Evolutionary conservation across 2,329 filamentous ascomycete genomes (phyloP).

Genomic region (Colletotrichum falcatum): DNA sequence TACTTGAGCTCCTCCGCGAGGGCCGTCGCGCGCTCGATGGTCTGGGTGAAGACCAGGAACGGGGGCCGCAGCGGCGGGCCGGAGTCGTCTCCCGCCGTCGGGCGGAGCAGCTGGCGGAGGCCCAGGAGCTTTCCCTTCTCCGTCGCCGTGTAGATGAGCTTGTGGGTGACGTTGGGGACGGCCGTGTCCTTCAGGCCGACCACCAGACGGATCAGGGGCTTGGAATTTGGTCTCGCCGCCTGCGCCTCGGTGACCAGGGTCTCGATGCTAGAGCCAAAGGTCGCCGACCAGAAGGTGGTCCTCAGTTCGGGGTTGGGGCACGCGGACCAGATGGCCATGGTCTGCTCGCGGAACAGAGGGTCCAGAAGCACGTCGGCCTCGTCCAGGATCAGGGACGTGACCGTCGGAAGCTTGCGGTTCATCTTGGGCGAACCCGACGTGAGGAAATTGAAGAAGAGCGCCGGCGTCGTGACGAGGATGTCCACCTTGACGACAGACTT

Average conservation of each 20-base stretch:
- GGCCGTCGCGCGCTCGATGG: conserved; percentile 88
- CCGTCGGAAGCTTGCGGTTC: conserved; percentile 69
- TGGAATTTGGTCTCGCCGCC: conserved; percentile 55
- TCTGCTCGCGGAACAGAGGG: conserved; percentile 90
- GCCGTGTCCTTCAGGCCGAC: conserved; percentile 98
- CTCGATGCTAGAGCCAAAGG: conserved; percentile 95
- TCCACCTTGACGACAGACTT: conserved; percentile 76
- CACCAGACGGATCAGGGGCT: conserved; percentile 81
- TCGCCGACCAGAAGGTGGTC: conserved; percentile 93
- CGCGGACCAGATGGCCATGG: conserved; percentile 83
- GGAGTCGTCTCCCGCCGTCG: conserved; percentile 67
- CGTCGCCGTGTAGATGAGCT: conserved; percentile 89
- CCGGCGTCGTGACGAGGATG: conserved; percentile 83
- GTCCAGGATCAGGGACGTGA: conserved; percentile 84
- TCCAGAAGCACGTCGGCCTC: conserved; percentile 97
- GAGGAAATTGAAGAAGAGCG: conserved; percentile 79
- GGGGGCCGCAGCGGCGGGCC: conserved; percentile 80
- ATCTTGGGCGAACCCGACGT: conserved; percentile 56
- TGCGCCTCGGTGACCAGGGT: conserved; percentile 78
- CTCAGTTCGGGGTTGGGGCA: conserved; percentile 78
- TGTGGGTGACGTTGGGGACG: conserved; percentile 91
- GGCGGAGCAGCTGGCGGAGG: conserved; percentile 88
- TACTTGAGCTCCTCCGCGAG: conserved; percentile 92
- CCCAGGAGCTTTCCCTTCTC: conserved; percentile 95
- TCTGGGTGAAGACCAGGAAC: conserved; percentile 96